These are phyloP conservation scores for Paragyromitra xinjiangensis DNA, from an alignment of 495 filamentous ascomycete genomes.

Conservation along the genomic window DNA sequence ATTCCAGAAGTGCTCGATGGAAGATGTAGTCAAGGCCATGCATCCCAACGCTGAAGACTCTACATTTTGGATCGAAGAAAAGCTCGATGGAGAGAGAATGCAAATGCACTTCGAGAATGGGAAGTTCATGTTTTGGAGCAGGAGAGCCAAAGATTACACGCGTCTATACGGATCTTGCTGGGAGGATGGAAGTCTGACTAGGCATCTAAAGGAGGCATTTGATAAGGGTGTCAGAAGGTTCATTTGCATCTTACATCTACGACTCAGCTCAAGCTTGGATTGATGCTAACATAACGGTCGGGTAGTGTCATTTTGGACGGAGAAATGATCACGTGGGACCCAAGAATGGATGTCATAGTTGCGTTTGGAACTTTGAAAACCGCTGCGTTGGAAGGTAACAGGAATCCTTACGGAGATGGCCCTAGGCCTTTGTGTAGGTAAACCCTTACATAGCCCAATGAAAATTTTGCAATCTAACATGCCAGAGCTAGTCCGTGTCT, in stretches of 20 bases:
- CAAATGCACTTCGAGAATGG: constrained; percentile 92
- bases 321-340: constrained; percentile 99
- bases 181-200: constrained; percentile 77
- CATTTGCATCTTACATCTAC: neutral
- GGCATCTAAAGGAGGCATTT: constrained; percentile 82
- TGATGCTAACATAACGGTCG: constrained; percentile 11
- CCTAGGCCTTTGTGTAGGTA: constrained; percentile 76
- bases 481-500: constrained; percentile 65
- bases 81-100: constrained; percentile 96
- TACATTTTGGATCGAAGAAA: constrained; percentile 97
- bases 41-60: constrained; percentile 72
- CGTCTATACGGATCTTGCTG: constrained; percentile 88
- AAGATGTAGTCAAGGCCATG: constrained; percentile 81
- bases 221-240: constrained; percentile 71
- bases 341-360: constrained; percentile 81
- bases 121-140: constrained; percentile 88
- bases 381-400: constrained; percentile 81
- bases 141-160: constrained; percentile 96
- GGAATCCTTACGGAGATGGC: constrained; percentile 75
- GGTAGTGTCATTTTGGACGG: constrained; percentile 87
- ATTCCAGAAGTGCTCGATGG: constrained; percentile 85
- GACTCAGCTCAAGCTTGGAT: neutral
- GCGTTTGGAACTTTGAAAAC: constrained; percentile 94
- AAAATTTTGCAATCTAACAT: neutral
- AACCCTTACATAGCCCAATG: neutral